Base-by-base conservation (phyloP, 768 basidiomycete genomes). In the Lactifluus volemus region DNA sequence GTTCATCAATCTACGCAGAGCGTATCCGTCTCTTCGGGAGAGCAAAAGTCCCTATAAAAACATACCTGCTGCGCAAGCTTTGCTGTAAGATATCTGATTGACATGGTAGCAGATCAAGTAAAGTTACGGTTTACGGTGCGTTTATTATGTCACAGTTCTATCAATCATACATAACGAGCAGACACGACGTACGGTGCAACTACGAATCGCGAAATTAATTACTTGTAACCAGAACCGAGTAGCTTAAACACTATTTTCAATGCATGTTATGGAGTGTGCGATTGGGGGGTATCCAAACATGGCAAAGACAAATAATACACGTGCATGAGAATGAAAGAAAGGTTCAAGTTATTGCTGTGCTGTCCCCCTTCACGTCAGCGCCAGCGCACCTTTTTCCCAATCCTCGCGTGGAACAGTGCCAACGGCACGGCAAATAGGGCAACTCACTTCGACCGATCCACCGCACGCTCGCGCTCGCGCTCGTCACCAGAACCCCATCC, bases 1-100 rank as follows among this genome's bases (percentile, higher is more conserved):
- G 91, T 68, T 91, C 88, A 68, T 98, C 96, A 55, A 98, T 95
- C 90, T 94, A 44, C 38, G 8, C 11, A n/a, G 11, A 53, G 25
- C 10, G 21, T 49, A 36, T 5, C 53, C 17, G 39, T 51, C 53
- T 14, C 32, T 51, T 4, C 25, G 25, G 25, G 25, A 25, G 34
- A 12, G 10, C 10, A 52, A n/a, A 51, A 11, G 19, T 21, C 8
- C 10, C 11, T n/a, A 34, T 45, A 8, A 44, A 51, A 12, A 17
- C 38, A 58, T 50, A 36, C 90, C 76, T 90, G 87, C 71, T 91
- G 89, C 11, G 90, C 89, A 63, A 91, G 74, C 49, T 55, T 64
- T 32, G 65, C 63, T 21, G 63, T 66, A 49, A 66, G 63, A 48
- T 64, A 66, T 58, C 59, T 48, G 45, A 64, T 48, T 12, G 63